Percentiles rank a stretch among this genome's conserved stretches.
These are phyloP conservation scores for Trametes polyzona DNA, from an alignment of 1,284 basidiomycete genomes.

Conservation along the genomic window DNA sequence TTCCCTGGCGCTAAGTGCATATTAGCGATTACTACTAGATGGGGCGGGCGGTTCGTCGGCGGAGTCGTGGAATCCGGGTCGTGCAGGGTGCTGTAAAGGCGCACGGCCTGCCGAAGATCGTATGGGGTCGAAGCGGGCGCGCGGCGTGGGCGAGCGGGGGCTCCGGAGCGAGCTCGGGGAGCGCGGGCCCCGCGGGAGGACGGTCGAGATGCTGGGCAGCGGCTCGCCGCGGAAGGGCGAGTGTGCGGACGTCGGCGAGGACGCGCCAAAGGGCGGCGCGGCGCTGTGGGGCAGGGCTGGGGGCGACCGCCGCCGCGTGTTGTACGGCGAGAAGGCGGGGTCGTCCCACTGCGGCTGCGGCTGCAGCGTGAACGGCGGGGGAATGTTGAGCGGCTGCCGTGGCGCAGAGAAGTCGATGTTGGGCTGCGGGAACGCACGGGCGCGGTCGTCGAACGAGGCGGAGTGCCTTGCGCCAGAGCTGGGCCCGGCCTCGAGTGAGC, in stretches of 20 bases:
- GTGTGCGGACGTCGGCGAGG: conserved; percentile 12
- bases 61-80: conserved; percentile 25
- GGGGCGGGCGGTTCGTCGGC: conserved; percentile 16
- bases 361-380: conserved; percentile 69
- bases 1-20: conserved; percentile 12
- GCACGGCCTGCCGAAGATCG: conserved; percentile 25
- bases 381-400: conserved; percentile 50
- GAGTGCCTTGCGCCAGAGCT: conserved; percentile 8
- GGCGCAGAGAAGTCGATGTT: conserved; percentile 44
- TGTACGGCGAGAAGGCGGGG: conserved; percentile 37
- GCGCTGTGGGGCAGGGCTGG: conserved; percentile 13
- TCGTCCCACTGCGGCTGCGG: conserved; percentile 66
- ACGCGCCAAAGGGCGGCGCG: conserved; percentile 10
- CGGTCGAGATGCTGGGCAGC: conserved; percentile 21
- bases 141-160: conserved; percentile 14
- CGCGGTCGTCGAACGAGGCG: conserved; percentile 13
- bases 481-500: conserved; percentile 16
- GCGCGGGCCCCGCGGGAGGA: conserved; percentile 15
- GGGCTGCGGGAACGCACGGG: conserved; percentile 22
- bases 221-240: conserved; percentile 18
- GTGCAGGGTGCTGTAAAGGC: conserved; percentile 21
- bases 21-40: conserved; percentile 23
- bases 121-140: conserved; percentile 24
- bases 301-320: conserved; percentile 27
- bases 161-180: conserved; percentile 18